Evolutionary conservation across 1,139 yeast species (phyloP).

Genomic region (Suzukiozyma palmioleophila): DNA sequence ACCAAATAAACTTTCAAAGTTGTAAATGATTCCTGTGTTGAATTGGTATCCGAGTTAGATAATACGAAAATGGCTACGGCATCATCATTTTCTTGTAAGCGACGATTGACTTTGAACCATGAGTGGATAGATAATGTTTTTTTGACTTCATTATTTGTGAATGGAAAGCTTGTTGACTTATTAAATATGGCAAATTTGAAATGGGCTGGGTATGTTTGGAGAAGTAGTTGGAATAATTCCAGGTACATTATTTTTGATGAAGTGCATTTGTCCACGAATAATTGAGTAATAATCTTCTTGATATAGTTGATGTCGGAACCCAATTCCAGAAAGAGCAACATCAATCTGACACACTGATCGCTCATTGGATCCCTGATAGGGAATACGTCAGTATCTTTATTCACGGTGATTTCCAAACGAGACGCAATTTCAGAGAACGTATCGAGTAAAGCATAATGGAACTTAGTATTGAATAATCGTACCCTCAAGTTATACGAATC

Average conservation of each 20-base stretch:
- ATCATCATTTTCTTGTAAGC: constrained; percentile 12
- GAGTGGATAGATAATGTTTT: constrained; percentile 27
- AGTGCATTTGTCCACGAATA: constrained; percentile 11
- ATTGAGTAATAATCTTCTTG: constrained; percentile 16
- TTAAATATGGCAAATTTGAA: constrained; percentile 30
- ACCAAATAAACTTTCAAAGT: constrained; percentile 26
- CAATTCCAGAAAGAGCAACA: constrained; percentile 27
- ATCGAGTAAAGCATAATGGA: constrained; percentile 21
- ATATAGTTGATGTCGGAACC: constrained; percentile 29
- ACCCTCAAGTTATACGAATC: constrained; percentile 24
- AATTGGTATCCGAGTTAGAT: constrained; percentile 21
- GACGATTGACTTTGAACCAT: constrained; percentile 32
- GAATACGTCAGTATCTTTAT: neutral
- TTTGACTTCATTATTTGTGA: constrained; percentile 13
- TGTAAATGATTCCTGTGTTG: constrained; percentile 11
- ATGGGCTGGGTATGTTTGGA: constrained; percentile 22
- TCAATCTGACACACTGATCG: constrained; percentile 20
- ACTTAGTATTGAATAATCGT: constrained; percentile 15
- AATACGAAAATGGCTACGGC: constrained; percentile 24
- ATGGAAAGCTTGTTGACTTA: constrained; percentile 22
- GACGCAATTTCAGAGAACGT: constrained; percentile 10
- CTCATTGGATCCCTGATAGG: constrained; percentile 12
- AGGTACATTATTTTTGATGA: constrained; percentile 15
- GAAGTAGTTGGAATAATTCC: constrained; percentile 22
- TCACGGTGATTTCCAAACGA: neutral